Conservation (phyloP, 352 stramenopile genomes). For the Halophytophthora batemanensis region DNA sequence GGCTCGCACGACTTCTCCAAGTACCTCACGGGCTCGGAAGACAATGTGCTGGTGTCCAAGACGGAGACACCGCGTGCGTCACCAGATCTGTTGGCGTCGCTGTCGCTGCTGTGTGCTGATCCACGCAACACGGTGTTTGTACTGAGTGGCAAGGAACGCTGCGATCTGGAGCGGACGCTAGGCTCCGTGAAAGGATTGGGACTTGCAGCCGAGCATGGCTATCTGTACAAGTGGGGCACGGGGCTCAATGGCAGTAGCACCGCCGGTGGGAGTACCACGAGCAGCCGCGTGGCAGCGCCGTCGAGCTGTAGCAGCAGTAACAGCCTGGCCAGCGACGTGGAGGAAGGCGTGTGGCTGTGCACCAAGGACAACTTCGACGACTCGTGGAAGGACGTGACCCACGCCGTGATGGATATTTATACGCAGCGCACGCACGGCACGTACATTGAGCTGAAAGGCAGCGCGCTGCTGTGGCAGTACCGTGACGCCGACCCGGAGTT, state of each 20-base stretch:
- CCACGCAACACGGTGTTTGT: constrained; percentile 96
- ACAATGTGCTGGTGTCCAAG: too few relatives aligned
- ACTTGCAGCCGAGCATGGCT: constrained; percentile 94
- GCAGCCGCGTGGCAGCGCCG: too few relatives aligned
- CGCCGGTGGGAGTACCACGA: too few relatives aligned
- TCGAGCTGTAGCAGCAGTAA: too few relatives aligned
- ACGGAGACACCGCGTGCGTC: too few relatives aligned
- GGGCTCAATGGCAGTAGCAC: too few relatives aligned
- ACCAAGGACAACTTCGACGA: constrained; percentile 92
- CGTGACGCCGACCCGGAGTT: constrained; percentile 97
- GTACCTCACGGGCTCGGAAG: constrained; percentile 93
- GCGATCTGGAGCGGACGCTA: constrained; percentile 90
- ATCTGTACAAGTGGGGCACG: constrained; percentile 92
- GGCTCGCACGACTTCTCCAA: too few relatives aligned
- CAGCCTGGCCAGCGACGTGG: too few relatives aligned
- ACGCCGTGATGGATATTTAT: constrained; percentile 99
- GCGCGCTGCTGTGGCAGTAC: constrained; percentile 96
- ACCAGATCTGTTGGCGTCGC: constrained; percentile 82
- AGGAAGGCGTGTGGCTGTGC: constrained; percentile 88
- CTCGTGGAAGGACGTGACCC: constrained; percentile 96
- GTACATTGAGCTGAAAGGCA: constrained; percentile 96
- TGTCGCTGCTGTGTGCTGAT: constrained; percentile 88
- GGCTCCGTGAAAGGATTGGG: constrained; percentile 92
- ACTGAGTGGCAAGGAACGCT: constrained; percentile 92
- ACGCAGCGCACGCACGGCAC: constrained; percentile 96